Evolutionary conservation across 116 monocot genomes (phyloP).

Genomic region (Dioscorea cayenensis): DNA sequence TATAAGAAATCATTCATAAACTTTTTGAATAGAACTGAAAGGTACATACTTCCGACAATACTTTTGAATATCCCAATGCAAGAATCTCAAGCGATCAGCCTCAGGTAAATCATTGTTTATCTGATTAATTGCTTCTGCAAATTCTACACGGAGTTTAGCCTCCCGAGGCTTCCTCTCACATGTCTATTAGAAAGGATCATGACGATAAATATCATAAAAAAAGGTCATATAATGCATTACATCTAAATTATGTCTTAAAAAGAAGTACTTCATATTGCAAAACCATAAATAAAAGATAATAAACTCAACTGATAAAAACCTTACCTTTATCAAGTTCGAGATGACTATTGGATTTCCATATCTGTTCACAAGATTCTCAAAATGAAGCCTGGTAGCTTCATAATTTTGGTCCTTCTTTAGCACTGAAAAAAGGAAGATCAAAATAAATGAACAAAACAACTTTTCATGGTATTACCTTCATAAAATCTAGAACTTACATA

Average conservation of each 20-base stretch:
- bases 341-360: conserved; percentile 89
- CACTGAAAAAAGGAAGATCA: conserved; percentile 30
- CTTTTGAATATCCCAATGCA: conserved; percentile 83
- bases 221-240: background rate
- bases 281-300: too few relatives aligned
- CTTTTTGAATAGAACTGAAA: background rate
- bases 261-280: too few relatives aligned
- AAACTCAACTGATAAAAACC: background rate
- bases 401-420: conserved; percentile 58
- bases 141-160: conserved; percentile 65
- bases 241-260: too few relatives aligned
- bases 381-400: conserved; percentile 78
- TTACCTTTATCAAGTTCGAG: conserved; percentile 82
- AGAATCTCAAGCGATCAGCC: conserved; percentile 57
- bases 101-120: conserved; percentile 68
- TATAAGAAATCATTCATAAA: background rate
- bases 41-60: conserved; percentile 49
- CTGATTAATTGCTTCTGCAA: conserved; percentile 62
- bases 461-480: background rate
- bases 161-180: conserved; percentile 81
- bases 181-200: conserved; percentile 28
- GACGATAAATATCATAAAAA: background rate
- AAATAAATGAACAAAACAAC: background rate
- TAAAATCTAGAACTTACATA: conserved; percentile 42
- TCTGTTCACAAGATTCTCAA: conserved; percentile 73